Percentiles rank a stretch among this genome's conserved stretches.
Conservation (phyloP, 2,329 filamentous ascomycete species). For the Fusarium albosuccineum region DNA sequence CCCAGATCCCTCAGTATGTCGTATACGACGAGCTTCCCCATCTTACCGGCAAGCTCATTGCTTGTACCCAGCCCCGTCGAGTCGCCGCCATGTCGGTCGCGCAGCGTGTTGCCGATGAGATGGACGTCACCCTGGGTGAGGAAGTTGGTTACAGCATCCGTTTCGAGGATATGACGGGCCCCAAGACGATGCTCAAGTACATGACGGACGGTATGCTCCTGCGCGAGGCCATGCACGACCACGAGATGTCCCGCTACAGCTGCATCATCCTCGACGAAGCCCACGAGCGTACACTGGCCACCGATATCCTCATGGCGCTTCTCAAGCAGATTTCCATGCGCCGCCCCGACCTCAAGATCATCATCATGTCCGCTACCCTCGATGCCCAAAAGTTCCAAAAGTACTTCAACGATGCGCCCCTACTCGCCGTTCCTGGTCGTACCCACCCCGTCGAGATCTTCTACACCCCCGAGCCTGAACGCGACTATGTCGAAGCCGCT, state of each 20-base stretch:
- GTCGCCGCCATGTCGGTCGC: slow-evolving; percentile 99
- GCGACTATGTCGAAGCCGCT: slow-evolving; percentile 96
- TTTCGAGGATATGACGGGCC: slow-evolving; percentile 94
- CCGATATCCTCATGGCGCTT: slow-evolving; percentile 96
- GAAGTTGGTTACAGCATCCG: slow-evolving; percentile 99
- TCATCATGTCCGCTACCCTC: slow-evolving; percentile 98
- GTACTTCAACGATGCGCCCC: slow-evolving; percentile 94
- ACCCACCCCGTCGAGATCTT: slow-evolving; percentile 98
- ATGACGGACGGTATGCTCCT: slow-evolving; percentile 99
- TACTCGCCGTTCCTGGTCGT: slow-evolving; percentile 93
- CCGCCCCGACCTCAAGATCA: slow-evolving; percentile 92
- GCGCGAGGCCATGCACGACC: slow-evolving; percentile 96
- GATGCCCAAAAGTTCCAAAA: slow-evolving; percentile 98
- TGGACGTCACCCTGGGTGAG: slow-evolving; percentile 92
- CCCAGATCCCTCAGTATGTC: slow-evolving; percentile 98
- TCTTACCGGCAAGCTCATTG: slow-evolving; percentile 86
- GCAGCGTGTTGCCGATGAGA: slow-evolving; percentile 96
- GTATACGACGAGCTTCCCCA: slow-evolving; percentile 97
- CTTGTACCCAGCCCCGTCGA: slow-evolving; percentile 96
- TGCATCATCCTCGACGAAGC: slow-evolving; percentile 99
- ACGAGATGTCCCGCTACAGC: slow-evolving; percentile 90
- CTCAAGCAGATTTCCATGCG: slow-evolving; percentile 89
- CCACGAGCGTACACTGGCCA: slow-evolving; percentile 96
- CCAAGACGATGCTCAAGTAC: slow-evolving; percentile 95
- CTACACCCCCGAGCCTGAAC: slow-evolving; percentile 95